Percentiles rank a stretch among this genome's conserved stretches.
Evolutionary conservation across 2,329 filamentous ascomycete species (phyloP).

Genomic region (Zymoseptoria pseudotritici): DNA sequence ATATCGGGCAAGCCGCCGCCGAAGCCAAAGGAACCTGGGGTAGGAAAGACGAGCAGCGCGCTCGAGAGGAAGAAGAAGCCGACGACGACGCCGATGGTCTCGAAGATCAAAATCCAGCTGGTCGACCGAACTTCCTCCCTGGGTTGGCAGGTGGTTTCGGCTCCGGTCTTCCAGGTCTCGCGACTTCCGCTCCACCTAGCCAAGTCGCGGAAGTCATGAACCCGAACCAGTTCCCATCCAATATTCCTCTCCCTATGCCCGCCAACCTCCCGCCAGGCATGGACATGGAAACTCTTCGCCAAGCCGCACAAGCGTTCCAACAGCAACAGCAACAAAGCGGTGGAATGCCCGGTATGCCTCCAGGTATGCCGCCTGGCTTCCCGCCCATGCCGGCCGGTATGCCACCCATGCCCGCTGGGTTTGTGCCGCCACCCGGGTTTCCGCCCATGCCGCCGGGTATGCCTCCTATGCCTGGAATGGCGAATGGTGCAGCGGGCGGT

Average conservation of each 20-base stretch:
- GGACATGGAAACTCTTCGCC: constrained; percentile 27
- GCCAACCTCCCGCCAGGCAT: constrained; percentile 21
- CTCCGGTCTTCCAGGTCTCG: constrained; percentile 31
- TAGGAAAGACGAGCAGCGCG: constrained; percentile 66
- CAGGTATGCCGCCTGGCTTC: constrained; percentile 15
- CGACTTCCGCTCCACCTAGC: constrained; percentile 3
- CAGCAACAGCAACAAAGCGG: constrained; percentile 25
- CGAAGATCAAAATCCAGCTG: constrained; percentile 78
- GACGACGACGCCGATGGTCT: constrained; percentile 91
- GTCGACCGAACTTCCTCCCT: constrained; percentile 45
- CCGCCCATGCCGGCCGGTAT: constrained; percentile 10
- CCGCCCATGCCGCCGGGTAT: constrained; percentile 27
- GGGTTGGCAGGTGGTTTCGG: constrained; percentile 52
- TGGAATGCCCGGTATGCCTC: constrained; percentile 16
- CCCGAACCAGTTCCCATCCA: constrained; percentile 22
- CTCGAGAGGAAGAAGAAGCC: constrained; percentile 87
- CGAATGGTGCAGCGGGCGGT: background rate
- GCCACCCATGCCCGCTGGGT: constrained; percentile 24
- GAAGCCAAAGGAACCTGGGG: constrained; percentile 95
- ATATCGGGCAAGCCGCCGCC: constrained; percentile 87
- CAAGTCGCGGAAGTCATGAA: constrained; percentile 19
- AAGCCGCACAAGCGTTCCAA: constrained; percentile 23
- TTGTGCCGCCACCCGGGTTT: constrained; percentile 29
- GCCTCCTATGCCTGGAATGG: constrained; percentile 1
- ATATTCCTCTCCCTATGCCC: constrained; percentile 16